Evolutionary conservation across 192 early-diverging fungal species (phyloP).

Genomic region (Lunasporangiospora selenospora): DNA sequence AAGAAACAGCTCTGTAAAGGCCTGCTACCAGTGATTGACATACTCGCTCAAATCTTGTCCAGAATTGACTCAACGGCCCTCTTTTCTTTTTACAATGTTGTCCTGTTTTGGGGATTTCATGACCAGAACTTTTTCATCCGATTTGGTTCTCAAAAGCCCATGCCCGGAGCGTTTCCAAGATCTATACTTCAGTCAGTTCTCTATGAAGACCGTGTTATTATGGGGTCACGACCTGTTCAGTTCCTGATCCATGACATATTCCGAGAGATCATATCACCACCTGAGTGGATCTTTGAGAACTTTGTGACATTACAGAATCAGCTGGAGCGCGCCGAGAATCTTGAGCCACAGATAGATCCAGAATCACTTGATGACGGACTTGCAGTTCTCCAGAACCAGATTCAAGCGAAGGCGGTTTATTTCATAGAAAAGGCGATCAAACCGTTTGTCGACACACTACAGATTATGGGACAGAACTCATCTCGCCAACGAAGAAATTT

Average conservation of each 20-base stretch:
- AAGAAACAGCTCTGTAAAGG: slow-evolving; percentile 7
- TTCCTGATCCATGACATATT: slow-evolving; percentile 16
- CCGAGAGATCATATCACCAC: slow-evolving; percentile 16
- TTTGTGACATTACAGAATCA: slow-evolving; percentile 1
- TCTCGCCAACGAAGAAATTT: slow-evolving; percentile 65
- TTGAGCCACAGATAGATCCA: not conserved
- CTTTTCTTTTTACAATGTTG: too few species aligned
- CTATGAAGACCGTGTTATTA: slow-evolving; percentile 44
- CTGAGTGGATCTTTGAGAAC: slow-evolving; percentile 20
- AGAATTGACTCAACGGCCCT: too few species aligned
- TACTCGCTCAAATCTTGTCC: too few species aligned
- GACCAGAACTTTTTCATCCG: slow-evolving; percentile 60
- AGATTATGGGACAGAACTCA: slow-evolving; percentile 65
- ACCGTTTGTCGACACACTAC: slow-evolving; percentile 59
- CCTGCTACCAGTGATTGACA: too few species aligned
- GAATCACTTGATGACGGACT: not conserved
- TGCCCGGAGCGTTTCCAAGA: slow-evolving; percentile 60
- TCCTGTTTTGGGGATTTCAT: too few species aligned
- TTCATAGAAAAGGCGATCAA: slow-evolving; percentile 44
- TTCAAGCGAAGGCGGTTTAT: slow-evolving; percentile 1
- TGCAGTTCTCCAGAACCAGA: slow-evolving; percentile 7
- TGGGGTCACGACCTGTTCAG: slow-evolving; percentile 35
- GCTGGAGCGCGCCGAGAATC: not conserved
- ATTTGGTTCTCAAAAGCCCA: slow-evolving; percentile 50
- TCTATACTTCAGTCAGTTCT: slow-evolving; percentile 55